Percentiles rank a stretch among this genome's conserved stretches.
Evolutionary conservation across 352 stramenopile species (phyloP).

Genomic region (Pythium periplocum): DNA sequence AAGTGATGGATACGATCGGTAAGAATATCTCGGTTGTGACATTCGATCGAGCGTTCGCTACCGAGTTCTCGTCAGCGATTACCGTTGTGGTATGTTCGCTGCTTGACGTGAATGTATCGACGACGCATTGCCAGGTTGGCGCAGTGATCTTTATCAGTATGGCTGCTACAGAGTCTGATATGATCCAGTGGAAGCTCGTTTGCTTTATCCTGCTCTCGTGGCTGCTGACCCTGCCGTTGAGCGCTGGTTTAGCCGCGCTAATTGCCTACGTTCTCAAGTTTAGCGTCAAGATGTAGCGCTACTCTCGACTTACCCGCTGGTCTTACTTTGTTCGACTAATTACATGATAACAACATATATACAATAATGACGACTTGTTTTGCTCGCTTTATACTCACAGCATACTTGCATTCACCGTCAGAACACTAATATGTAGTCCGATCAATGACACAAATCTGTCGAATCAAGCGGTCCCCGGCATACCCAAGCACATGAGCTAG

Average conservation of each 20-base stretch:
- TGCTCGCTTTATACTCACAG: too few species aligned
- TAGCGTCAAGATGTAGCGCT: slow-evolving; percentile 4
- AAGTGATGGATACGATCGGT: slow-evolving; percentile 59
- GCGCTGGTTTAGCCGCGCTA: slow-evolving; percentile 12
- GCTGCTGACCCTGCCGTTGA: slow-evolving; percentile 25
- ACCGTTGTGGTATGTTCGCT: slow-evolving; percentile 47
- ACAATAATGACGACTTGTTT: too few species aligned
- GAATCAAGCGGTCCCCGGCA: too few species aligned
- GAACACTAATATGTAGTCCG: too few species aligned
- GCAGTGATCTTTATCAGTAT: slow-evolving; percentile 42
- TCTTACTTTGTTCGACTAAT: too few species aligned
- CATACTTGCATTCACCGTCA: too few species aligned
- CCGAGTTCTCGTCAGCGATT: slow-evolving; percentile 62
- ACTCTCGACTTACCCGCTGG: too few species aligned
- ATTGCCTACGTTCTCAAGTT: slow-evolving; percentile 12
- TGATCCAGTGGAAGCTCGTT: slow-evolving; percentile 24
- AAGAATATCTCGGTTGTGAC: slow-evolving; percentile 41
- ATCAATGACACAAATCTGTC: too few species aligned
- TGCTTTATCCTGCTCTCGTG: slow-evolving; percentile 19
- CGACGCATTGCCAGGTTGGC: slow-evolving; percentile 64
- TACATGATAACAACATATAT: too few species aligned
- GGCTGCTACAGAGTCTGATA: slow-evolving; percentile 15
- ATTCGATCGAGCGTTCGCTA: slow-evolving; percentile 62
- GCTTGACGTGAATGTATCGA: slow-evolving; percentile 40
- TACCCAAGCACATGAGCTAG: too few species aligned